These are phyloP conservation scores for Gautieria morchelliformis DNA, from an alignment of 768 basidiomycete species.

Conservation along the genomic window DNA sequence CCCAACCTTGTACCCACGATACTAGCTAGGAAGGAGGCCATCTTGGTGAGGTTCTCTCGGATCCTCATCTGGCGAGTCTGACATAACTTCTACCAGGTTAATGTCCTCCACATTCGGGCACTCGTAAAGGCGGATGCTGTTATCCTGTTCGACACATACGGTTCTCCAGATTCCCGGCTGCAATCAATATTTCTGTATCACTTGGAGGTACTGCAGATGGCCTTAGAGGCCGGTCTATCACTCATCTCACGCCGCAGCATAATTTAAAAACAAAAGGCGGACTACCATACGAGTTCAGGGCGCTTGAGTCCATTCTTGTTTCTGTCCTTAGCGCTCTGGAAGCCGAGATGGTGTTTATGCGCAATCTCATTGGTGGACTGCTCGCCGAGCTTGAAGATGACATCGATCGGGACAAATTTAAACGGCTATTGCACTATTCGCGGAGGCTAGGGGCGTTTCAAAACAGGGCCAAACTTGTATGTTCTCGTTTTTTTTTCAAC, in stretches of 20 bases:
- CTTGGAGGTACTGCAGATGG: slow-evolving; percentile 45
- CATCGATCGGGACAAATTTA: slow-evolving; percentile 92
- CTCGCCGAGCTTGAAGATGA: slow-evolving; percentile 91
- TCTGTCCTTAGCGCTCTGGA: slow-evolving; percentile 89
- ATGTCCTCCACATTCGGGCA: slow-evolving; percentile 90
- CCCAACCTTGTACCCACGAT: slow-evolving; percentile 95
- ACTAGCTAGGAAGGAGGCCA: slow-evolving; percentile 76
- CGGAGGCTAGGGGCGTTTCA: slow-evolving; percentile 82
- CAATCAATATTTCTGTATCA: slow-evolving; percentile 86
- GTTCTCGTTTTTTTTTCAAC: slow-evolving; percentile 11
- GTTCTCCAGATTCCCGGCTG: slow-evolving; percentile 74
- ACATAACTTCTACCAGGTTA: slow-evolving; percentile 42
- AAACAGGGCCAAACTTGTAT: slow-evolving; percentile 77
- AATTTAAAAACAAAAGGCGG: slow-evolving; percentile 69
- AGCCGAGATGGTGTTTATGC: slow-evolving; percentile 92
- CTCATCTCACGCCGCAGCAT: slow-evolving; percentile 40
- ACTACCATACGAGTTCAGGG: slow-evolving; percentile 88
- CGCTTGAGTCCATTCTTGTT: slow-evolving; percentile 85
- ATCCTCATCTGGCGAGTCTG: neutral
- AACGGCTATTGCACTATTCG: slow-evolving; percentile 85
- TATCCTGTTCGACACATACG: slow-evolving; percentile 86
- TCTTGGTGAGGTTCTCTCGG: slow-evolving; percentile 49
- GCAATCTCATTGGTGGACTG: slow-evolving; percentile 81
- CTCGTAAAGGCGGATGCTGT: slow-evolving; percentile 90
- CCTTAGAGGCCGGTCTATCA: neutral